These are phyloP conservation scores for Cephaloascus albidus DNA, from an alignment of 805 yeast genomes.

Conservation along the genomic window DNA sequence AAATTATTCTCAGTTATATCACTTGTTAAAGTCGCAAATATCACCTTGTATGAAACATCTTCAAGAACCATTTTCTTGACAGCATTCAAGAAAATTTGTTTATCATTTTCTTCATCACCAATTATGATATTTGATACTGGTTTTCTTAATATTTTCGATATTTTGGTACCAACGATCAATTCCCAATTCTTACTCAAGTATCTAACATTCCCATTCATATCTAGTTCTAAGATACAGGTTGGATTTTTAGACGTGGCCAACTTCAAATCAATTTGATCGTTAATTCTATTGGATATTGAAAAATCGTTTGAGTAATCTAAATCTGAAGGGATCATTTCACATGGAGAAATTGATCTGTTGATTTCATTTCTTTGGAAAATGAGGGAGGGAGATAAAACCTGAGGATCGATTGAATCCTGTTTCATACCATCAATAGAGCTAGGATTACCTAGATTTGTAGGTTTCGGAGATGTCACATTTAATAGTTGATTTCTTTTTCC, in stretches of 20 bases:
- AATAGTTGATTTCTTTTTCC: no score
- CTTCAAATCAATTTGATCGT: conserved; percentile 43
- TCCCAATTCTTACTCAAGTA: conserved; percentile 77
- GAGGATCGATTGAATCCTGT: no score
- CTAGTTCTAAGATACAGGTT: conserved; percentile 77
- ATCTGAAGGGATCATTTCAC: background rate
- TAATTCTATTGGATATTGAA: conserved; percentile 7
- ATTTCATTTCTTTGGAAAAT: background rate
- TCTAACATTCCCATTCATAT: conserved; percentile 67
- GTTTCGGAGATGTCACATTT: no score
- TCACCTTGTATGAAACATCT: conserved; percentile 69
- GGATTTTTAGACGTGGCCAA: conserved; percentile 63
- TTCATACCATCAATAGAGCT: no score
- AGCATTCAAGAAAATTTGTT: conserved; percentile 59
- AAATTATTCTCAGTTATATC: conserved; percentile 4
- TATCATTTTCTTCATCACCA: conserved; percentile 55
- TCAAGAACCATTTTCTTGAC: conserved; percentile 61
- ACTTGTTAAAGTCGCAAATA: conserved; percentile 51
- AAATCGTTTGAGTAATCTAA: background rate
- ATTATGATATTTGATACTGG: conserved; percentile 57
- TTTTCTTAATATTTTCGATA: conserved; percentile 40
- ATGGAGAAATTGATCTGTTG: background rate
- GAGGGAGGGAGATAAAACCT: background rate
- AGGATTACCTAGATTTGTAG: no score
- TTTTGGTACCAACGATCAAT: conserved; percentile 58